These are phyloP conservation scores for Eucalyptus grandis DNA, from an alignment of 345 rosid genomes.

Conservation along the genomic window DNA sequence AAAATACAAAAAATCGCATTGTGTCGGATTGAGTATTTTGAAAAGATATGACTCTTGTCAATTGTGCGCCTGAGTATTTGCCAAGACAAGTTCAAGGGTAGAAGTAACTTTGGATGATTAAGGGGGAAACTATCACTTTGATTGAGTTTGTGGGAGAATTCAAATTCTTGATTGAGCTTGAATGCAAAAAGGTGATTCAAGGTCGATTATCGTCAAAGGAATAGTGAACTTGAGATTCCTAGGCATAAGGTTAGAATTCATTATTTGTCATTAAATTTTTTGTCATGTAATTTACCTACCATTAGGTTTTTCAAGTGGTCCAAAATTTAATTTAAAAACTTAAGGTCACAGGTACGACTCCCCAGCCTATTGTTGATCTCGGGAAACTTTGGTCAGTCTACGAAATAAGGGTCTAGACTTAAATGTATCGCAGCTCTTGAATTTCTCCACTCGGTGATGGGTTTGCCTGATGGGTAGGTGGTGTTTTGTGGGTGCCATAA, in stretches of 20 bases:
- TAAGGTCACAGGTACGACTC: not conserved
- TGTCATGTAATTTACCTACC: not conserved
- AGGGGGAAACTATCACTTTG: not conserved
- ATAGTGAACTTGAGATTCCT: not conserved
- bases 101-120: not conserved
- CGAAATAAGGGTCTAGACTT: not conserved
- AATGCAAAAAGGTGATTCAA: not conserved
- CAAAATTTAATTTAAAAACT: not conserved
- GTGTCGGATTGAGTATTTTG: not conserved
- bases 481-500: not conserved
- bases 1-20: not conserved
- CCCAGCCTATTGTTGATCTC: not conserved
- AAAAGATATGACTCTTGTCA: too few relatives aligned
- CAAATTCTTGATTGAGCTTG: not conserved
- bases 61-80: rapidly evolving
- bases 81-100: not conserved
- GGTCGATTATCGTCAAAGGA: not conserved
- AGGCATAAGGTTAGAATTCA: not conserved
- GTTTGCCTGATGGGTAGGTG: not conserved
- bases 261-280: not conserved
- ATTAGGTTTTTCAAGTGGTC: rapidly evolving
- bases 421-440: not conserved
- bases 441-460: rapidly evolving
- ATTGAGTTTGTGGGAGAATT: not conserved
- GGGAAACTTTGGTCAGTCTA: not conserved